These are phyloP conservation scores for Suhomyces wounanorum DNA, from an alignment of 1,139 yeast species.

Conservation along the genomic window DNA sequence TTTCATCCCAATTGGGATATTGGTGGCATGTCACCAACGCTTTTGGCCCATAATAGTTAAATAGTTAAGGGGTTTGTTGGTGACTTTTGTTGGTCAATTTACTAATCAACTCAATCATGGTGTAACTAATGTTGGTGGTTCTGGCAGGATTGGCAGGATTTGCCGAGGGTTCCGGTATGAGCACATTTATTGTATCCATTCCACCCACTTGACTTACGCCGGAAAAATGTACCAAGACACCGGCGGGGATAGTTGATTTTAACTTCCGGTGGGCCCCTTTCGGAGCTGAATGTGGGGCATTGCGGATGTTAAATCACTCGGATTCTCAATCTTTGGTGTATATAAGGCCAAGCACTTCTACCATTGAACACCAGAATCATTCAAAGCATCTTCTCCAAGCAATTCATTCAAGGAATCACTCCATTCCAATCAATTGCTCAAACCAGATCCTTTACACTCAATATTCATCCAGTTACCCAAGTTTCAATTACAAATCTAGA, in stretches of 20 bases:
- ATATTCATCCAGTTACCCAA: too few species aligned
- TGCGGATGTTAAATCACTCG: slow-evolving; percentile 3
- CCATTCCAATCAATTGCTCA: neutral
- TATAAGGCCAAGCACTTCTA: neutral
- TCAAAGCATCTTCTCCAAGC: neutral
- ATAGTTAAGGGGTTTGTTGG: neutral
- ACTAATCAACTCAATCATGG: neutral
- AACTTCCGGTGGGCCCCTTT: neutral
- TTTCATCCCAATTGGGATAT: neutral
- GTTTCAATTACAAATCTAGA: too few species aligned
- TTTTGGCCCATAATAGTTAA: neutral
- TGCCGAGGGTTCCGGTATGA: neutral
- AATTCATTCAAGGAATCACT: neutral
- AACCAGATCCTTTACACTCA: neutral
- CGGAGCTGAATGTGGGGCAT: neutral
- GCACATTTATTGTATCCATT: too few species aligned
- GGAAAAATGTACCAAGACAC: neutral
- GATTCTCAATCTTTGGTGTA: neutral
- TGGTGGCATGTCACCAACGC: neutral
- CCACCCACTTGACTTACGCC: too few species aligned
- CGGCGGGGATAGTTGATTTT: neutral
- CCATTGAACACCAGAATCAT: neutral
- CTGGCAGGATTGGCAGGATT: neutral
- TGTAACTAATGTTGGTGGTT: neutral
- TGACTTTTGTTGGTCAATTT: too few species aligned